Conservation (phyloP, 345 rosid species). For the Euphorbia pulcherrima region DNA sequence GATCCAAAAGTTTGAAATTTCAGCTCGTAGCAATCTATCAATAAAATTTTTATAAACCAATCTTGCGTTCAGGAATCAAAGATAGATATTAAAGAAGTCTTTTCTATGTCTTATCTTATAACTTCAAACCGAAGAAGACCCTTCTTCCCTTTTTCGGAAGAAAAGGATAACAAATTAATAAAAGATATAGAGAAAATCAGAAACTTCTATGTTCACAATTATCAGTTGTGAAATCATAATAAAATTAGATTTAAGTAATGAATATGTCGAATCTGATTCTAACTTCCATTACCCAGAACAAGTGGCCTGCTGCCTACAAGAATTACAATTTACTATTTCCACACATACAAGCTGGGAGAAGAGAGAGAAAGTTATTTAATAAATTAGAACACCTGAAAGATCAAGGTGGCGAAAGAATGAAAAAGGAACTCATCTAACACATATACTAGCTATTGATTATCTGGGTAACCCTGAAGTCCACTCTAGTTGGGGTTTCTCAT, state of each 20-base stretch:
- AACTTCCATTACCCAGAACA: not conserved
- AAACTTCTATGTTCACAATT: too few relatives aligned
- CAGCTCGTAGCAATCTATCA: not conserved
- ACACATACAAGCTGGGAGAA: not conserved
- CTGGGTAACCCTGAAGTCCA: not conserved
- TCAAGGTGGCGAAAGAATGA: not conserved
- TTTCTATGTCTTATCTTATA: too few relatives aligned
- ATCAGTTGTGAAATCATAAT: not conserved
- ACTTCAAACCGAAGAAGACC: too few relatives aligned
- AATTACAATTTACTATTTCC: not conserved
- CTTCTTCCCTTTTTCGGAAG: too few relatives aligned
- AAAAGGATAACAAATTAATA: too few relatives aligned
- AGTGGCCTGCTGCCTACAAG: not conserved
- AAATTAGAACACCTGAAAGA: not conserved
- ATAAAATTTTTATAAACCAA: too few relatives aligned
- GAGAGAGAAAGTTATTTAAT: not conserved
- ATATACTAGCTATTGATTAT: not conserved
- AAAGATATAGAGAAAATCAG: too few relatives aligned
- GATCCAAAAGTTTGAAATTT: not conserved
- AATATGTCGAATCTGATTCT: not conserved
- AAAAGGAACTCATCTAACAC: not conserved
- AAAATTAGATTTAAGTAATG: not conserved
- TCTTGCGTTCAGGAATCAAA: too few relatives aligned
- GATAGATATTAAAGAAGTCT: too few relatives aligned
- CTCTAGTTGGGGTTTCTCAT: not conserved